Evolutionary conservation across 2,329 filamentous ascomycete species (phyloP).

Genomic region (Alternaria tenuissima): DNA sequence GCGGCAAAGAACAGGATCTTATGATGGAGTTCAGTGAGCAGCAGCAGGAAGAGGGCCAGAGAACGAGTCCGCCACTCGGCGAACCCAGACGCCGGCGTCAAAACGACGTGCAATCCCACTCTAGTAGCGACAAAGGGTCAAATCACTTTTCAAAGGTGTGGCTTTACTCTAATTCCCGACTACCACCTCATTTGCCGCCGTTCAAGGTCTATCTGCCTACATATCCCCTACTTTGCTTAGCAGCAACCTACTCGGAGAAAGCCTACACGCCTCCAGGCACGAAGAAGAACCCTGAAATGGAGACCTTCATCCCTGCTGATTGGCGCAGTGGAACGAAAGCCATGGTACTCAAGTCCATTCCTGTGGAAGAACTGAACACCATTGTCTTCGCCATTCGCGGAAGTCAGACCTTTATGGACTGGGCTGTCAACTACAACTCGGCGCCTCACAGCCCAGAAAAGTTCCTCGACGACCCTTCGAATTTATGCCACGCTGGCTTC

Average conservation of each 20-base stretch:
- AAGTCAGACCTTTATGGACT: conserved; percentile 82
- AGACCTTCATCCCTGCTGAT: conserved; percentile 75
- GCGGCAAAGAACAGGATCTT: conserved; percentile 63
- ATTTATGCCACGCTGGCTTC: conserved; percentile 83
- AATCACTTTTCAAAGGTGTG: conserved; percentile 75
- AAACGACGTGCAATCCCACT: conserved; percentile 25
- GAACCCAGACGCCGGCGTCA: conserved; percentile 21
- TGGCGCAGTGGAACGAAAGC: conserved; percentile 80
- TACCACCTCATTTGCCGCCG: conserved; percentile 72
- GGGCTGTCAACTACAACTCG: conserved; percentile 81
- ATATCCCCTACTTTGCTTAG: conserved; percentile 79
- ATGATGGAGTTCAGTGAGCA: conserved; percentile 33
- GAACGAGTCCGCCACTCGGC: conserved; percentile 26
- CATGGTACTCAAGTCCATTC: conserved; percentile 83
- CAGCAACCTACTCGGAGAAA: conserved; percentile 77
- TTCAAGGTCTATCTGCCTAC: conserved; percentile 77
- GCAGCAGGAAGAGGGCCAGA: conserved; percentile 21
- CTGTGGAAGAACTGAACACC: conserved; percentile 78
- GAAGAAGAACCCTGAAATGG: conserved; percentile 66
- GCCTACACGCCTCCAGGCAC: conserved; percentile 71
- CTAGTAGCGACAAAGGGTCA: conserved; percentile 32
- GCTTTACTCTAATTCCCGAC: conserved; percentile 77
- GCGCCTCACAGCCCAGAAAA: conserved; percentile 70
- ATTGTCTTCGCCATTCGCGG: conserved; percentile 87
- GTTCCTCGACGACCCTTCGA: conserved; percentile 80